Evolutionary conservation across 139 green algal genomes (phyloP).

Genomic region (Chlamydomonas sphaeroides): DNA sequence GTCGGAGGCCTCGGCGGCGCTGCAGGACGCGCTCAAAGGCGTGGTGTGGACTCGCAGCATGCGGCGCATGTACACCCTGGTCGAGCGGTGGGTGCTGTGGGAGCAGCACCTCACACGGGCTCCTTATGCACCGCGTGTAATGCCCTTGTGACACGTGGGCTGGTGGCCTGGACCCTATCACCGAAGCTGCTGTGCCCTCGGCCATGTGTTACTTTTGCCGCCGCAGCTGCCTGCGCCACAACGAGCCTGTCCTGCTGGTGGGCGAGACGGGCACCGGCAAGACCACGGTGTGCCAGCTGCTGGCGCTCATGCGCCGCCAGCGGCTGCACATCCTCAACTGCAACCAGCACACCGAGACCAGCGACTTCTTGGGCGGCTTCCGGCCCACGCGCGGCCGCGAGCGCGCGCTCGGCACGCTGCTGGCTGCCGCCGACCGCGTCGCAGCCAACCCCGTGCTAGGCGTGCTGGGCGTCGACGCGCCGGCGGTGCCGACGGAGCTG

Average conservation of each 20-base stretch:
- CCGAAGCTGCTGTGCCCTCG: too few species aligned
- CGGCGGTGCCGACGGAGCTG: constrained; percentile 39
- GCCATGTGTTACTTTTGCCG: background rate
- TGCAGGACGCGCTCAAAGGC: constrained; percentile 56
- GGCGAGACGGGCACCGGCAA: constrained; percentile 98
- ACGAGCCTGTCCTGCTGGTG: constrained; percentile 95
- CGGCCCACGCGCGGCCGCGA: constrained; percentile 67
- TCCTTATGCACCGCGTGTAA: too few species aligned
- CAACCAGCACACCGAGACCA: constrained; percentile 98
- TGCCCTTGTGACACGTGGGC: too few species aligned
- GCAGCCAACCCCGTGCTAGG: constrained; percentile 41
- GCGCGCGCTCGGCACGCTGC: constrained; percentile 36
- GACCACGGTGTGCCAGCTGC: constrained; percentile 96
- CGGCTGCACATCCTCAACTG: constrained; percentile 96
- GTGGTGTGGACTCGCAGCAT: constrained; percentile 96
- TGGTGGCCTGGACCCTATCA: too few species aligned
- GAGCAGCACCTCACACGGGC: too few species aligned
- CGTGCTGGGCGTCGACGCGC: background rate
- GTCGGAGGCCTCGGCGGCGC: constrained; percentile 30
- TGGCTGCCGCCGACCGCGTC: constrained; percentile 17
- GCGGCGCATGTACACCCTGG: constrained; percentile 89
- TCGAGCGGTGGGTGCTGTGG: constrained; percentile 72
- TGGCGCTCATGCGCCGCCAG: constrained; percentile 83
- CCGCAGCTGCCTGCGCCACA: constrained; percentile 71
- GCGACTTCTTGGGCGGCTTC: constrained; percentile 97